A percentile compares a stretch with the other conserved stretches of the same genome.
Evolutionary conservation across 2,329 filamentous ascomycete species (phyloP).

Genomic region (Myriosclerotinia scirpicola): DNA sequence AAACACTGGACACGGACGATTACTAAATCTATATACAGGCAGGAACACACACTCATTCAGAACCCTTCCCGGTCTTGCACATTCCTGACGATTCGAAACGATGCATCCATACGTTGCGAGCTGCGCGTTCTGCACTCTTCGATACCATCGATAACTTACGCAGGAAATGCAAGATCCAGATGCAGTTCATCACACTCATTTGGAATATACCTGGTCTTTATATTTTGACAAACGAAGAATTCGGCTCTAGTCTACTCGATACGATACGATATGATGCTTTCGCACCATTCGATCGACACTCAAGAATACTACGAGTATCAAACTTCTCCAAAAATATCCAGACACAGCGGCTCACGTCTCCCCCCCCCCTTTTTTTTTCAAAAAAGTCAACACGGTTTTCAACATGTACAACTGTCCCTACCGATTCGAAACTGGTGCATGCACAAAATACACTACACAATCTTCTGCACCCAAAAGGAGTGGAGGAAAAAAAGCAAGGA

Average conservation of each 20-base stretch:
- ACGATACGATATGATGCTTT: background rate
- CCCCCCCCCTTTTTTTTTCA: too few species aligned
- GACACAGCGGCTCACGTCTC: slow-evolving; percentile 7
- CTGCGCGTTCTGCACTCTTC: too few species aligned
- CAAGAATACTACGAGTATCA: background rate
- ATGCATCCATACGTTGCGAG: too few species aligned
- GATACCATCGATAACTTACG: too few species aligned
- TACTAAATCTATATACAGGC: background rate
- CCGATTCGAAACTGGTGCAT: background rate
- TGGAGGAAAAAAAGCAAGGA: background rate
- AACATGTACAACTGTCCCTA: slow-evolving; percentile 11
- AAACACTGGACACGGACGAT: slow-evolving; percentile 6
- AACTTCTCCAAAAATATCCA: background rate
- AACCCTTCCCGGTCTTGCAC: slow-evolving; percentile 5
- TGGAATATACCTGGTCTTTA: too few species aligned
- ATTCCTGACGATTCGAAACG: too few species aligned
- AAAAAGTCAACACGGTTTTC: background rate
- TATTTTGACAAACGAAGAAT: background rate
- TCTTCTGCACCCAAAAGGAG: background rate
- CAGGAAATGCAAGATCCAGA: too few species aligned
- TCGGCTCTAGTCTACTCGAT: background rate
- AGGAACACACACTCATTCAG: slow-evolving; percentile 1
- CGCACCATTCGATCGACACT: background rate
- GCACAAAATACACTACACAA: background rate
- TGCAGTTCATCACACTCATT: too few species aligned